These are phyloP conservation scores for Hyaloraphidium curvatum DNA, from an alignment of 192 early-diverging fungal genomes.

Conservation along the genomic window DNA sequence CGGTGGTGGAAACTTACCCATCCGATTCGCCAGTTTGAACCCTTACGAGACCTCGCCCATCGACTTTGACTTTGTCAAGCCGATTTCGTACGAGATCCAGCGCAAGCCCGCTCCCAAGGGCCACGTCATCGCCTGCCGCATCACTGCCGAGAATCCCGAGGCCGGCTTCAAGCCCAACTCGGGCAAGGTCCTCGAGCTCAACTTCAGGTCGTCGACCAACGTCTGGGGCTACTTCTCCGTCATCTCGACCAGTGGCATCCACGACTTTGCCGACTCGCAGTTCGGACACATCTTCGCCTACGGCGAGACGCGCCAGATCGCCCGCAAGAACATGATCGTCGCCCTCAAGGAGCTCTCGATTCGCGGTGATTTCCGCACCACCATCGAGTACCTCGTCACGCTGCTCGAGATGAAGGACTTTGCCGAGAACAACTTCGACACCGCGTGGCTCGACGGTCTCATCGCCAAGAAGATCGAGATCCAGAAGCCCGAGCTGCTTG, in stretches of 20 bases:
- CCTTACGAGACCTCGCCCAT: constrained; percentile 72
- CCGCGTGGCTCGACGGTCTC: constrained; percentile 86
- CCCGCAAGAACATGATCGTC: constrained; percentile 89
- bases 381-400: constrained; percentile 89
- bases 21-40: too few relatives aligned
- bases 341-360: constrained; percentile 96
- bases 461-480: constrained; percentile 74
- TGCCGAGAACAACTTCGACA: constrained; percentile 73
- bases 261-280: constrained; percentile 99
- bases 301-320: constrained; percentile 79
- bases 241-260: constrained; percentile 78
- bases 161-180: constrained; percentile 96
- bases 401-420: constrained; percentile 81
- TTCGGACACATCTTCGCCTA: constrained; percentile 98
- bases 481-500: constrained; percentile 71
- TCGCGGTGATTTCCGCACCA: constrained; percentile 95
- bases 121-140: constrained; percentile 94
- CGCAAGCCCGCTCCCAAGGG: constrained; percentile 86
- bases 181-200: constrained; percentile 91
- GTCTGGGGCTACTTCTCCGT: constrained; percentile 99
- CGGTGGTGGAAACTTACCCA: too few relatives aligned
- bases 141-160: constrained; percentile 98
- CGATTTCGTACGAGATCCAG: constrained; percentile 57
- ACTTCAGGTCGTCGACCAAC: constrained; percentile 85
- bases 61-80: constrained; percentile 77